These are phyloP conservation scores for Starmera amethionina DNA, from an alignment of 805 yeast genomes.

Conservation along the genomic window DNA sequence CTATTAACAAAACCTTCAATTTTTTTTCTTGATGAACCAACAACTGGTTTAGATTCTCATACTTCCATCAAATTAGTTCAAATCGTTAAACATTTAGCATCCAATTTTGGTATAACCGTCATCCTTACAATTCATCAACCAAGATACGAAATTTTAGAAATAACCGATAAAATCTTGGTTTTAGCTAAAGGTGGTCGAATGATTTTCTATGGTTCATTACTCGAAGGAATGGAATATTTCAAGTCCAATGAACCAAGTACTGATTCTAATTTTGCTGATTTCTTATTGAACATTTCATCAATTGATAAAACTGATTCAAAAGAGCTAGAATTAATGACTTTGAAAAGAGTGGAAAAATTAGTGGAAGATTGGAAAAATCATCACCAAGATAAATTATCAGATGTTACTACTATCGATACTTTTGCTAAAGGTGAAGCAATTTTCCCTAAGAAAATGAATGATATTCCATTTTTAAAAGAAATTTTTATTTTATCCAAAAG, in stretches of 20 bases:
- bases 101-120: conserved; percentile 54
- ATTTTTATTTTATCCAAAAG: conserved; percentile 34
- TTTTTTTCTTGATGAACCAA: conserved; percentile 77
- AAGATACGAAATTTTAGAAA: conserved; percentile 58
- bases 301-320: conserved; percentile 33
- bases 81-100: conserved; percentile 49
- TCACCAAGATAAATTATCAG: not conserved
- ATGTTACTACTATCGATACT: conserved; percentile 2
- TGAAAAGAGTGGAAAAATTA: conserved; percentile 20
- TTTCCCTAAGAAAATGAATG: conserved; percentile 6
- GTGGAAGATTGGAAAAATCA: conserved; percentile 21
- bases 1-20: conserved; percentile 67
- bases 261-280: conserved; percentile 53
- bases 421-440: conserved; percentile 3
- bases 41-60: conserved; percentile 78
- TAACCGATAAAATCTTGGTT: conserved; percentile 60
- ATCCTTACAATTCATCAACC: conserved; percentile 81
- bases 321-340: conserved; percentile 23
- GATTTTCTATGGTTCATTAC: conserved; percentile 37
- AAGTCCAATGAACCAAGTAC: conserved; percentile 28
- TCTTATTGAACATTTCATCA: conserved; percentile 45
- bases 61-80: conserved; percentile 58
- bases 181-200: conserved; percentile 54
- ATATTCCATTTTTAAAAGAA: conserved; percentile 31
- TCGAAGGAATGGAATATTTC: conserved; percentile 44